Evolutionary conservation across 2,329 filamentous ascomycete genomes (phyloP), one percentile per base, ranked within the genome.

Genomic region (Neonectria sp.): DNA sequence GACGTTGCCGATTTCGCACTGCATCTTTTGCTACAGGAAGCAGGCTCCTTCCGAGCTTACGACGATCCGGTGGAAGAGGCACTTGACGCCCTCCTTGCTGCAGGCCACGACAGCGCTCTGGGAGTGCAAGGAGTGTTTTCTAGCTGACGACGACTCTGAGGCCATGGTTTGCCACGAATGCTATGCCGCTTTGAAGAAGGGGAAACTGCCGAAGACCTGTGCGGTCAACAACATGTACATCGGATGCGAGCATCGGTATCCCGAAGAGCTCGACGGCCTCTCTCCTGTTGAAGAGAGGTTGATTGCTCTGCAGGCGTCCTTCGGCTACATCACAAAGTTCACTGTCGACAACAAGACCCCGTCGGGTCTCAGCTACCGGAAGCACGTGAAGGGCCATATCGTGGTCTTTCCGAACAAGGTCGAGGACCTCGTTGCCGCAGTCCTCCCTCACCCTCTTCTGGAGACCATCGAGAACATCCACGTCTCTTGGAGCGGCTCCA

Each of bases 291-390:
- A 68, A 27, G 61, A 68, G 57, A 68, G 43, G 13, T 31, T 60
- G 45, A 60, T 60, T 7, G 56, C 56, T 25, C 27, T 59, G 0
- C 53, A 67, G 7, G 53, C 64, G n/a, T n/a, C 59, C 4, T 67
- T 59, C 29, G 60, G 65, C 17, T 67, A 55, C 13, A 67, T 67
- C 29, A 67, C 59, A 3, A 63, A 63, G 55, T 67, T 63, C 65
- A 60, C 33, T 0, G 56, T 68, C 37, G 51, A 64, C 17, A 60
- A 68, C 51, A 65, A 60, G 4, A 59, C 61, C 0, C 46, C 55
- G 45, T 59, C 55, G 15, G 35, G 57, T 13, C 3, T 33, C 46
- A 61, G 33, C 3, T 65, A 68, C 57, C 15, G 65, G 55, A 67
- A 67, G 24, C 60, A 67, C 21, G 51, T 67, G 0, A 59, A 63